Evolutionary conservation across 2,329 filamentous ascomycete genomes (phyloP), one percentile per base, ranked within the genome.

Genomic region (Chlorencoelia australis): DNA sequence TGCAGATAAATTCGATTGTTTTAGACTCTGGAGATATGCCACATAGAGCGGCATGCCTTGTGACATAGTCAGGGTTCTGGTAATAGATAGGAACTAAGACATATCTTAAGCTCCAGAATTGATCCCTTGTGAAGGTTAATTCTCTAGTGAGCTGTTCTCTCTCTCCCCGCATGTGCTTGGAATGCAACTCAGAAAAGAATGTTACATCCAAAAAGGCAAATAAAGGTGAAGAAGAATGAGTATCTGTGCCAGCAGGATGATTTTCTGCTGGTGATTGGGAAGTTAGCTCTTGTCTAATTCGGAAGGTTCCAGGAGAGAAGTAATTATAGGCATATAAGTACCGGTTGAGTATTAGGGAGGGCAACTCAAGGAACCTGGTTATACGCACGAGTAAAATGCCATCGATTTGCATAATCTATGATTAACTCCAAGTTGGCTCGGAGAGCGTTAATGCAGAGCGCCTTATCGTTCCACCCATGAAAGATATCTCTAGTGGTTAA

Each of bases 391-490:
- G 17, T 5, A 16, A 27, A 36, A 13, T 36, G 26, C 33, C 33
- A 36, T 22, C 33, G 26, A 16, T 36, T 36, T 7, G 33, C 33
- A 13, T 36, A 36, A 14, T 36, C 33, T 10, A 25, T 30, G 9
- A 36, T 36, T n/a, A 30, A 30, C n/a, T 36, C 33, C 5, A 30
- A 14, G 25, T 30, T 30, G 4, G 8, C 26, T 4, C 30, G 6
- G 4, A 20, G 5, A 16, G 26, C 30, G 5, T 7, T 10, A 9
- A 6, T 17, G 7, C 17, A 19, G 2, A 30, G 21, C 30, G 25
- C 33, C 15, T 24, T 30, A 1, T 7, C 9, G 10, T 6, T 9
- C 26, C 14, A 17, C 13, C 24, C 17, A 30, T 15, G 24, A n/a
- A 17, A 36, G 2, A 30, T 19, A 14, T 7, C 19, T 9, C 6